Base-by-base conservation (phyloP, 176 grass and related monocot genomes). In the Puya raimondii region DNA sequence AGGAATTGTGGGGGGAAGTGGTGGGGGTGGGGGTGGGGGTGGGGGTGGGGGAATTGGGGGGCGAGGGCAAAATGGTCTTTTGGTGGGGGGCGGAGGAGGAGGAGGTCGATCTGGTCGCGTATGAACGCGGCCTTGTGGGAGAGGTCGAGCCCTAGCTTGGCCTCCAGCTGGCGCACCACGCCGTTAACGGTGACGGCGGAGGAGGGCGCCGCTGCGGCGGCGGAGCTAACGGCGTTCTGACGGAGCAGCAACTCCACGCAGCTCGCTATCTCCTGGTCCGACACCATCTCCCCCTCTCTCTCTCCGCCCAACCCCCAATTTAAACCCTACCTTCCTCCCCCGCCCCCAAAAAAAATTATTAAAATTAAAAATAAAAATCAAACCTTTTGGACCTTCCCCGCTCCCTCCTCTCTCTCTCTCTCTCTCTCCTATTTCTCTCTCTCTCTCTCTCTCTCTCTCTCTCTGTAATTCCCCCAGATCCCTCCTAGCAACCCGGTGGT, bases 111-210 rank as follows among this genome's bases (percentile, higher is more conserved):
- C 76, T 92, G 76, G 86, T 85, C 83, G 76, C 86, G 84, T 47
- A 90, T 88, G 80, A 97, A 88, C 52, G 71, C 68, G 63, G 85
- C 82, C 86, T 85, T 92, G 72, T 88, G 79, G 53, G 84, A 75
- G 81, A 97, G 86, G 77, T 97, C 94, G 71, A 97, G 57, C 70
- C 89, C 86, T 74, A 93, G 84, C 48, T 84, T 79, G 64, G 79
- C 77, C 74, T 77, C 84, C 33, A 92, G 81, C 77, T 78, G 77
- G 8, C 87, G 89, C 72, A 88, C 80, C 48, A 97, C 72, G 65
- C 59, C 71, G 53, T 85, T 74, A 1, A 84, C 68, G 50, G 89
- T 87, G 23, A 86, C 82, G 73, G 63, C 71, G 48, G 64, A 13
- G 33, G 54, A 54, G 21, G 13, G 65, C 66, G 64, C 64, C 56